A percentile compares a stretch with the other conserved stretches of the same genome.
Conservation (phyloP, 306 rosid species). For the Sphenostylis stenocarpa region DNA sequence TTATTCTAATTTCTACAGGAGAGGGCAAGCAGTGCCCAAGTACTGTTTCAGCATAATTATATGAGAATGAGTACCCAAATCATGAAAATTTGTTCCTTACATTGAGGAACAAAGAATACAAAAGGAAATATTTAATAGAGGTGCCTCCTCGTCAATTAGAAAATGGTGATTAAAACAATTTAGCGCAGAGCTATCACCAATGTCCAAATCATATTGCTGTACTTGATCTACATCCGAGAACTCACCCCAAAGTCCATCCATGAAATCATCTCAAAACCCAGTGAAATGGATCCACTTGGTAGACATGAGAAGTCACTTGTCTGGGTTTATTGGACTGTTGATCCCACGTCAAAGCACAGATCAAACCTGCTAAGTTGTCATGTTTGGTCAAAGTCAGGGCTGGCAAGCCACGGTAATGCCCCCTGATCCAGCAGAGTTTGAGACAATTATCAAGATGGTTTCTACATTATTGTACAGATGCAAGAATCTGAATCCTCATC, state of each 20-base stretch:
- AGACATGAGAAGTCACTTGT: conserved; percentile 32
- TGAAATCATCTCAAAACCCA: conserved; percentile 39
- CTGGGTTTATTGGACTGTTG: conserved; percentile 31
- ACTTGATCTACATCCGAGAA: conserved; percentile 31
- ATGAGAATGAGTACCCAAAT: conserved; percentile 19
- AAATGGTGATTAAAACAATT: conserved; percentile 14
- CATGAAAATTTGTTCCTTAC: conserved; percentile 22
- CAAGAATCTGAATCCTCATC: conserved; percentile 78
- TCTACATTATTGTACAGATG: conserved; percentile 76
- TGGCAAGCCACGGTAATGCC: conserved; percentile 31
- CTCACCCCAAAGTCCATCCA: conserved; percentile 31
- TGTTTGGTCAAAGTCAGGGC: conserved; percentile 32
- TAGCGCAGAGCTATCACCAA: conserved; percentile 32
- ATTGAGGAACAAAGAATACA: neutral
- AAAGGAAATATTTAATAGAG: conserved; percentile 23
- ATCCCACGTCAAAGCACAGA: conserved; percentile 39
- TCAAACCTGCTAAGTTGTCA: conserved; percentile 26
- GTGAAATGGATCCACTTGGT: conserved; percentile 36
- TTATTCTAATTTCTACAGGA: conserved; percentile 12
- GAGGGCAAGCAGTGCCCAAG: conserved; percentile 1
- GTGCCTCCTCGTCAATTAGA: conserved; percentile 29
- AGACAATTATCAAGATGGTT: conserved; percentile 40
- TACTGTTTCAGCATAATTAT: conserved; percentile 7
- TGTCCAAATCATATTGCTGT: conserved; percentile 30
- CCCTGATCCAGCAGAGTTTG: conserved; percentile 45